Percentiles rank a stretch among this genome's conserved stretches.
phyloP scores from a whole-genome alignment of 345 rosid genomes.

The Gossypium longicalyx region DNA sequence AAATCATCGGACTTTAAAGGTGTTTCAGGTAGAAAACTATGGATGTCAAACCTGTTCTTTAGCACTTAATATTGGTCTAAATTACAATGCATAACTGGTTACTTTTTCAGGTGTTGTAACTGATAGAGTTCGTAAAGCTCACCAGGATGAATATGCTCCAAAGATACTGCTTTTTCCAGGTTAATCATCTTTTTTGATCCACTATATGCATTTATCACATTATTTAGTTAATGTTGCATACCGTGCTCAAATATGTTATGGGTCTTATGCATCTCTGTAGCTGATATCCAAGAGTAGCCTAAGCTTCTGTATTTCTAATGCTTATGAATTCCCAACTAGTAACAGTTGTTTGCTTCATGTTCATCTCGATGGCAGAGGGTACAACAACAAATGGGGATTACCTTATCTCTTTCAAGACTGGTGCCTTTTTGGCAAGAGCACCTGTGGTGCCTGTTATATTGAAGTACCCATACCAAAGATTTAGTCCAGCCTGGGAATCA shows the following conservation, averaged over 20 bases:
- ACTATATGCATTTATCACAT: conserved; percentile 3
- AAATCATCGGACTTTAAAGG: conserved; percentile 91
- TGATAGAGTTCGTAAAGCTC: conserved; percentile 81
- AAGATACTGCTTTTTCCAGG: conserved; percentile 97
- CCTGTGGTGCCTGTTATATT: conserved; percentile 88
- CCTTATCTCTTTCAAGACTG: conserved; percentile 95
- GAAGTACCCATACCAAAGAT: conserved; percentile 79
- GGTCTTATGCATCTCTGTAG: background rate
- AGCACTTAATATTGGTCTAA: background rate
- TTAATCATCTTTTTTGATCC: conserved; percentile 20
- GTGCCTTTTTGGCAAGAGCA: conserved; percentile 85
- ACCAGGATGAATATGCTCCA: conserved; percentile 65
- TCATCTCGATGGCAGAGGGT: conserved; percentile 64
- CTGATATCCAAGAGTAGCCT: background rate
- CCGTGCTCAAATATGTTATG: background rate
- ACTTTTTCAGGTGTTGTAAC: conserved; percentile 67
- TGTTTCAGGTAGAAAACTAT: conserved; percentile 65
- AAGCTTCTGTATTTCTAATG: background rate
- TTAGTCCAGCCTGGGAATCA: conserved; percentile 96
- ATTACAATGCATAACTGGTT: background rate
- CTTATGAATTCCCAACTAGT: background rate
- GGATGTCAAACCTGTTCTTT: background rate
- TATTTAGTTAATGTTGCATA: background rate
- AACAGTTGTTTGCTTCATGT: conserved; percentile 12
- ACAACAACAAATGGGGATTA: conserved; percentile 94